phyloP scores from a whole-genome alignment of 2,329 filamentous ascomycete species.

The Monosporascus sp. region DNA sequence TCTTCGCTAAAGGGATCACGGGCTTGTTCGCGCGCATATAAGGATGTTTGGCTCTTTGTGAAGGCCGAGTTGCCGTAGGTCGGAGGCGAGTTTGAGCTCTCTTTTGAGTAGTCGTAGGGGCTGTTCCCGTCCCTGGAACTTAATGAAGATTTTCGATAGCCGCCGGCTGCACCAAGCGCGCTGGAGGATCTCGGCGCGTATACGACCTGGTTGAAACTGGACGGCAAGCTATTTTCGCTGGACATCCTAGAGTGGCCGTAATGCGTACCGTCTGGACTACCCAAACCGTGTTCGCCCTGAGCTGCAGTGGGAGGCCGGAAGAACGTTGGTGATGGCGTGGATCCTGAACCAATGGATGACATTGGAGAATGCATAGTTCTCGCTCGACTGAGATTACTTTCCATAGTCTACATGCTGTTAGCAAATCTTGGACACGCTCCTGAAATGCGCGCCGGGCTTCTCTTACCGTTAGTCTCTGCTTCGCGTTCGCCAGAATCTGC shows the following conservation, averaged over 20 bases:
- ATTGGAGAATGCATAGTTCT: constrained; percentile 54
- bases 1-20: constrained; percentile 52
- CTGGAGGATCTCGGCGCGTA: constrained; percentile 57
- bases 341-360: constrained; percentile 35
- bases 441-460: neutral
- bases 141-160: constrained; percentile 47
- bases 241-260: constrained; percentile 52
- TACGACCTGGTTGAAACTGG: constrained; percentile 33
- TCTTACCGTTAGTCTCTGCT: constrained; percentile 78
- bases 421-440: constrained; percentile 1
- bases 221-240: constrained; percentile 53
- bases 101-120: constrained; percentile 27
- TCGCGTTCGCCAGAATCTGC: constrained; percentile 87
- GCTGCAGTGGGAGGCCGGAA: constrained; percentile 34
- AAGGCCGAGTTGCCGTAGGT: constrained; percentile 15
- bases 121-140: constrained; percentile 39
- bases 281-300: constrained; percentile 23
- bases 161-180: constrained; percentile 54
- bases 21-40: constrained; percentile 34
- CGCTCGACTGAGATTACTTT: constrained; percentile 79
- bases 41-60: constrained; percentile 30
- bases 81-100: constrained; percentile 11
- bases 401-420: constrained; percentile 67
- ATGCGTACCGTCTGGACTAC: constrained; percentile 23
- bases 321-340: constrained; percentile 47